Conservation (phyloP, 371 early-diverging fungal species). For the Zopfochytrium polystomum region DNA sequence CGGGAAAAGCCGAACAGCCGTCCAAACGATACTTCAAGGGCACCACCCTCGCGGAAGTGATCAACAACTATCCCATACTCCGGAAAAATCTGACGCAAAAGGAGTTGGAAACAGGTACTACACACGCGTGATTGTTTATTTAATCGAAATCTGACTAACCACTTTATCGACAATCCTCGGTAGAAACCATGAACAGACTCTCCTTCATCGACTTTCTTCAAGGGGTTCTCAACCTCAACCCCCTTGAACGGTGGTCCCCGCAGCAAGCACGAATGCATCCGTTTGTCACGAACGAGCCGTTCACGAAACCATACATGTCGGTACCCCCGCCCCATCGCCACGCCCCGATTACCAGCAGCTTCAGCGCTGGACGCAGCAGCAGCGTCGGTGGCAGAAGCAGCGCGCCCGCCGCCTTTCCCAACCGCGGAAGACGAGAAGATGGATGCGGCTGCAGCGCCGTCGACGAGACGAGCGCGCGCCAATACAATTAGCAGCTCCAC, state of each 20-base stretch:
- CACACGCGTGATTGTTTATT: background rate
- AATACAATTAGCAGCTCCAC: conserved; percentile 40
- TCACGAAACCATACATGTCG: conserved; percentile 42
- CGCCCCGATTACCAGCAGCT: background rate
- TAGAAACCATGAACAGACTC: conserved; percentile 64
- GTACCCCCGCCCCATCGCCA: conserved; percentile 9
- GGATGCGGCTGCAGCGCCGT: background rate
- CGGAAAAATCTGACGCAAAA: conserved; percentile 57
- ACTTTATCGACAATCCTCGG: background rate
- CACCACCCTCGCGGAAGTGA: conserved; percentile 72
- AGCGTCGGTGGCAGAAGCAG: background rate
- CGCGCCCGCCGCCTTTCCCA: background rate
- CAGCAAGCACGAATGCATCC: conserved; percentile 91
- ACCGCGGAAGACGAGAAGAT: background rate
- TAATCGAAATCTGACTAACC: background rate
- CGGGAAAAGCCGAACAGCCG: conserved; percentile 68
- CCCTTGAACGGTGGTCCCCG: conserved; percentile 90
- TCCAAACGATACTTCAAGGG: conserved; percentile 85
- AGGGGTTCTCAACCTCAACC: conserved; percentile 84
- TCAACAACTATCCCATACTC: conserved; percentile 71
- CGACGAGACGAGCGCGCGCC: conserved; percentile 37
- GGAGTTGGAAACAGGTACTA: conserved; percentile 69
- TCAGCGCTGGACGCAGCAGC: background rate
- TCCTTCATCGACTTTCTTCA: conserved; percentile 84
- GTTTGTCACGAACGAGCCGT: conserved; percentile 87